phyloP scores from a whole-genome alignment of 345 rosid species.

The Citrus medica region DNA sequence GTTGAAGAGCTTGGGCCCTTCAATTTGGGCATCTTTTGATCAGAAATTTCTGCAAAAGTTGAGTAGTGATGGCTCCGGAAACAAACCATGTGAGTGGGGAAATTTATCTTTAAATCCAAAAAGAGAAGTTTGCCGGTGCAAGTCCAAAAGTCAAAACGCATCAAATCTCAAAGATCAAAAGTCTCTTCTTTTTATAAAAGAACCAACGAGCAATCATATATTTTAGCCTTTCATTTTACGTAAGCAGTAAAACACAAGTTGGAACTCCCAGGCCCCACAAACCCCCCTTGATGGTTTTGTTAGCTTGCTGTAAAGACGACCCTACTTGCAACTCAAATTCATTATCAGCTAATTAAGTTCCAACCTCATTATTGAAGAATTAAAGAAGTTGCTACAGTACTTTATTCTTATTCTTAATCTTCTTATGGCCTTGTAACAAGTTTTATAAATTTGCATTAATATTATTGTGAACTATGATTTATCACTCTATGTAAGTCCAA shows the following conservation, averaged over 20 bases:
- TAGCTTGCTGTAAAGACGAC: too few species aligned
- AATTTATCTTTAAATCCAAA: slow-evolving; percentile 48
- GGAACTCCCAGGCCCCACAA: neutral
- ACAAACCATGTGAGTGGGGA: slow-evolving; percentile 61
- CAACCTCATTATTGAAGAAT: too few species aligned
- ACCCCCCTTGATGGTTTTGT: neutral
- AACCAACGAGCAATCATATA: neutral
- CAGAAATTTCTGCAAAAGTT: slow-evolving; percentile 31
- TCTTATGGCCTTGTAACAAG: too few species aligned
- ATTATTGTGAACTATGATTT: too few species aligned
- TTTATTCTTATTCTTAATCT: too few species aligned
- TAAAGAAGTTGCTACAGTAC: too few species aligned
- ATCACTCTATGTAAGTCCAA: too few species aligned
- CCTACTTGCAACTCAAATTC: too few species aligned
- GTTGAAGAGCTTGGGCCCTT: slow-evolving; percentile 21
- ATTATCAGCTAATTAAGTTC: too few species aligned
- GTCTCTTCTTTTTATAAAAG: neutral
- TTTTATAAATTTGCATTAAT: too few species aligned
- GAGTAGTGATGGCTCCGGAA: slow-evolving; percentile 39
- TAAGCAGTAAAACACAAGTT: neutral
- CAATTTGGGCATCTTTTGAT: slow-evolving; percentile 38
- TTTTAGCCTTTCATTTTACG: neutral
- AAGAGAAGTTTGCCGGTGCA: slow-evolving; percentile 42
- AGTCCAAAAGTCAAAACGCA: slow-evolving; percentile 45
- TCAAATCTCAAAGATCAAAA: neutral